Conservation (phyloP, 2,329 filamentous ascomycete species). For the Diaporthe eres region DNA sequence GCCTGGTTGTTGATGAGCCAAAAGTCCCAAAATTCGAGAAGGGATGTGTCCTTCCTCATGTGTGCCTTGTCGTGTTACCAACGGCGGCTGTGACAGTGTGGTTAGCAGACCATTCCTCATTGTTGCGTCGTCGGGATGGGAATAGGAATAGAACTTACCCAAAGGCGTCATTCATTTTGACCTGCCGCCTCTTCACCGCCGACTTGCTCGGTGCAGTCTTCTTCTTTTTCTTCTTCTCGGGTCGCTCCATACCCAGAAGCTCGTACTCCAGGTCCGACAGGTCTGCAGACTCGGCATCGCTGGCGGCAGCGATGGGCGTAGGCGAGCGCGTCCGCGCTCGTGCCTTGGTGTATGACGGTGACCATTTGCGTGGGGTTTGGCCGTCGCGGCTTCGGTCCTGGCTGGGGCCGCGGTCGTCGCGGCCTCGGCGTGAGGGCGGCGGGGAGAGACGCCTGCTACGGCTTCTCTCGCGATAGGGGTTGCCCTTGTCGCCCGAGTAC, state of each 20-base stretch:
- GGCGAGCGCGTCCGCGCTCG: constrained; percentile 31
- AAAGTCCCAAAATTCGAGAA: neutral
- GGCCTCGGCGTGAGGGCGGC: constrained; percentile 32
- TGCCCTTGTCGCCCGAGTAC: constrained; percentile 33
- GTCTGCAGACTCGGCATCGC: constrained; percentile 39
- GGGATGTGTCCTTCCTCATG: neutral
- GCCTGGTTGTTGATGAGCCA: neutral
- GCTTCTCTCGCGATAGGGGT: constrained; percentile 26
- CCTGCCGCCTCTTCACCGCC: constrained; percentile 29
- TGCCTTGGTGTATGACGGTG: constrained; percentile 24
- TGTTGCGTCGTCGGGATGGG: neutral
- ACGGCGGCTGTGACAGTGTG: constrained; percentile 20
- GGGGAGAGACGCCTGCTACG: constrained; percentile 35
- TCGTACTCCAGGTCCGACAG: constrained; percentile 43
- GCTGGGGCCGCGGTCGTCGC: constrained; percentile 18
- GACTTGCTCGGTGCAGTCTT: constrained; percentile 29
- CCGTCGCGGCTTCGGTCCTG: constrained; percentile 16
- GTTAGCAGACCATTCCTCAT: neutral
- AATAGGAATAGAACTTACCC: constrained; percentile 16
- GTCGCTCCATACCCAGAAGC: constrained; percentile 40
- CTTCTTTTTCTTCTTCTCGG: constrained; percentile 33
- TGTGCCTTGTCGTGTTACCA: constrained; percentile 8
- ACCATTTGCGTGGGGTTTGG: constrained; percentile 27
- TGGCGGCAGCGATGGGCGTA: constrained; percentile 13
- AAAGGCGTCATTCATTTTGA: constrained; percentile 41